These are phyloP conservation scores for Solanum ossicruentum DNA, from an alignment of 257 asterid species.

Conservation along the genomic window DNA sequence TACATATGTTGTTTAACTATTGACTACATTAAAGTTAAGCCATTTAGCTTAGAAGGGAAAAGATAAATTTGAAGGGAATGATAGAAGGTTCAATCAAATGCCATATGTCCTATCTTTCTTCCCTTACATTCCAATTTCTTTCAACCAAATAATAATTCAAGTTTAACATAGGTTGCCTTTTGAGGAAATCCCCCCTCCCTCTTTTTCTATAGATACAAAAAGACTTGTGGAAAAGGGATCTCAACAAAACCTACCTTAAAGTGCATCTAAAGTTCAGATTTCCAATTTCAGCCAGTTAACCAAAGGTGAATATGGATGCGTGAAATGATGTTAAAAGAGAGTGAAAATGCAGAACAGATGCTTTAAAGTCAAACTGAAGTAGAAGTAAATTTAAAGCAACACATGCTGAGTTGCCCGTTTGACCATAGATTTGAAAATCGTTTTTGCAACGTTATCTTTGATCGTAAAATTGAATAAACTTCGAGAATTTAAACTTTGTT, in stretches of 20 bases:
- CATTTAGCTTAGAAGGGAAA: not conserved
- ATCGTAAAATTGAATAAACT: too few species aligned
- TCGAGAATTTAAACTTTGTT: too few species aligned
- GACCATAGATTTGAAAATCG: fast-evolving
- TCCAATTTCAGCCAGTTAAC: not conserved
- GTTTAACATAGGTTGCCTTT: not conserved
- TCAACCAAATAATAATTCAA: not conserved
- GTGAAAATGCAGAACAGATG: not conserved
- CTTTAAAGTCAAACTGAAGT: not conserved
- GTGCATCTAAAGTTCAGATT: not conserved
- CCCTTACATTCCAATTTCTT: not conserved
- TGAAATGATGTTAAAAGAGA: not conserved
- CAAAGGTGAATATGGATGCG: not conserved
- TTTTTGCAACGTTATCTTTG: too few species aligned
- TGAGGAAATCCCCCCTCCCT: not conserved
- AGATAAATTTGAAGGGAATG: not conserved
- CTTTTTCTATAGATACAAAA: not conserved
- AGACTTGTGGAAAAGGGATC: not conserved
- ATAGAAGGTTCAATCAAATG: not conserved
- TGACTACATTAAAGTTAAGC: not conserved
- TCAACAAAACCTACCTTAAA: not conserved
- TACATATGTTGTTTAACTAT: not conserved
- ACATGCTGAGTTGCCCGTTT: not conserved
- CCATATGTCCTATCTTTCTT: not conserved
- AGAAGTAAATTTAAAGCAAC: not conserved